Percentiles rank a stretch among this genome's conserved stretches.
Evolutionary conservation across 2,329 filamentous ascomycete species (phyloP).

Genomic region (Penicillium concentricum): DNA sequence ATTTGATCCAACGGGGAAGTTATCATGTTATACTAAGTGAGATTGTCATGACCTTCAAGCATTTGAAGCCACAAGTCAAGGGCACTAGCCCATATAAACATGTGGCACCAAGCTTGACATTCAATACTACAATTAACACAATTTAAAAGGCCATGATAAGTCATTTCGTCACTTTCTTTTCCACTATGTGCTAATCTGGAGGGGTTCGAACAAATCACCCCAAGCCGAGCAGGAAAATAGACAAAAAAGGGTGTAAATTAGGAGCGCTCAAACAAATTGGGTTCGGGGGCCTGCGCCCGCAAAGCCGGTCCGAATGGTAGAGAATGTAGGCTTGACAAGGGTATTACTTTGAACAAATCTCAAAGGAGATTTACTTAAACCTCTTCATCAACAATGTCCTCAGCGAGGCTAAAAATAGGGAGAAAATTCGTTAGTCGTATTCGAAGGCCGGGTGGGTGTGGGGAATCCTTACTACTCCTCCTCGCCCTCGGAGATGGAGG

Average conservation of each 20-base stretch:
- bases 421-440: not conserved
- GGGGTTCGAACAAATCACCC: slow-evolving; percentile 19
- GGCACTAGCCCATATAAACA: not conserved
- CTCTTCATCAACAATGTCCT: slow-evolving; percentile 74
- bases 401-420: slow-evolving; percentile 50
- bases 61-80: not conserved
- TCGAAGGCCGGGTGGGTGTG: not conserved
- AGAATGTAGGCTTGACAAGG: slow-evolving; percentile 37
- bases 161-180: slow-evolving; percentile 30
- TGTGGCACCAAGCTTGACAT: not conserved
- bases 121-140: not conserved
- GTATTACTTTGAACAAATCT: slow-evolving; percentile 40
- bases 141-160: not conserved
- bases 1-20: not conserved
- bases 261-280: slow-evolving; percentile 39
- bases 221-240: slow-evolving; percentile 30
- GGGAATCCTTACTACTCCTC: slow-evolving; percentile 68
- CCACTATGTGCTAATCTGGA: slow-evolving; percentile 36
- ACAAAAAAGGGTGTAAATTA: slow-evolving; percentile 35
- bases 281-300: slow-evolving; percentile 25
- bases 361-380: slow-evolving; percentile 54
- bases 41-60: not conserved
- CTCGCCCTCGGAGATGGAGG: slow-evolving; percentile 93
- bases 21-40: not conserved
- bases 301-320: slow-evolving; percentile 24